These are phyloP conservation scores for Kodamaea leandrae DNA, from an alignment of 805 yeast species.

Conservation along the genomic window DNA sequence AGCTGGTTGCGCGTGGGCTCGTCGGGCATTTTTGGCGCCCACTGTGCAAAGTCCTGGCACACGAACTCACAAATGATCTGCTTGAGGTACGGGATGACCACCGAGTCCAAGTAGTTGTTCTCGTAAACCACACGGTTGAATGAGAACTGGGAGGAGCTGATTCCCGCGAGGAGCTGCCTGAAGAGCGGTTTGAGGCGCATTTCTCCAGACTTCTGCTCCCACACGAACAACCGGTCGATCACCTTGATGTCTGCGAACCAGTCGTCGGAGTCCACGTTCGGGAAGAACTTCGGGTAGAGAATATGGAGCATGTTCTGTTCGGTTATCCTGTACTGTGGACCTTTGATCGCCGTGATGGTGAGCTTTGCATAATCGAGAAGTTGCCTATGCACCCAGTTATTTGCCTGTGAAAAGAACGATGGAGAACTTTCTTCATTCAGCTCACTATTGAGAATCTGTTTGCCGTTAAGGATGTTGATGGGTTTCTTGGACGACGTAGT, in stretches of 20 bases:
- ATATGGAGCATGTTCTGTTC: conserved; percentile 45
- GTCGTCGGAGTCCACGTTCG: conserved; percentile 41
- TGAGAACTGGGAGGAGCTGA: conserved; percentile 22
- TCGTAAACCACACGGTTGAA: conserved; percentile 25
- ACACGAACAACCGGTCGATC: conserved; percentile 17
- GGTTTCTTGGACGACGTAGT: not conserved
- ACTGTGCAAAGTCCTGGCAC: conserved; percentile 18
- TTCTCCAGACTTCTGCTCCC: conserved; percentile 9
- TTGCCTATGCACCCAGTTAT: conserved; percentile 35
- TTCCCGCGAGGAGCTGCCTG: conserved; percentile 16
- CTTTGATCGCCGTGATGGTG: conserved; percentile 42
- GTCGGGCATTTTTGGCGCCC: conserved; percentile 9
- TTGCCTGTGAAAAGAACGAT: conserved; percentile 24
- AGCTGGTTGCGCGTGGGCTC: conserved; percentile 2
- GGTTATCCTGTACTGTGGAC: conserved; percentile 32
- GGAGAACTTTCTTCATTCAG: not conserved
- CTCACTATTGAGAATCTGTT: conserved; percentile 1
- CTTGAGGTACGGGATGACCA: conserved; percentile 30
- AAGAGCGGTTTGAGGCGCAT: conserved; percentile 22
- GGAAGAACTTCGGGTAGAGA: conserved; percentile 43
- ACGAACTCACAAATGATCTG: conserved; percentile 30
- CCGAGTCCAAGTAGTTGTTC: conserved; percentile 27
- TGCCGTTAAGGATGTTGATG: conserved; percentile 6
- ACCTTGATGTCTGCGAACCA: conserved; percentile 31
- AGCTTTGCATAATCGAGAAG: conserved; percentile 37